Percentiles rank a stretch among this genome's conserved stretches.
Evolutionary conservation across 2,329 filamentous ascomycete species (phyloP).

Genomic region (Hypoxylon sp.): DNA sequence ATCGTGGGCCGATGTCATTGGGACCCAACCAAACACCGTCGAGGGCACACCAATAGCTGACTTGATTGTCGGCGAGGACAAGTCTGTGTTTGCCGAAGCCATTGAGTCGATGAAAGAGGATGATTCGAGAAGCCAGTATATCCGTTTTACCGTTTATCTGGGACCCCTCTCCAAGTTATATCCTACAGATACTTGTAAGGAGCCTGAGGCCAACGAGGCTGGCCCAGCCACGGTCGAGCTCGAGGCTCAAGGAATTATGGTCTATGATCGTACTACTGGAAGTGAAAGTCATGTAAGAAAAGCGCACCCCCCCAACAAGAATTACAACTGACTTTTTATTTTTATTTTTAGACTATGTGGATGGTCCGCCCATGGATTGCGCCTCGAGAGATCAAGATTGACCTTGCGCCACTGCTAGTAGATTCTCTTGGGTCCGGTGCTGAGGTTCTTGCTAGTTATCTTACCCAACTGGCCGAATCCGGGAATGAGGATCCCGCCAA

Average conservation of each 20-base stretch:
- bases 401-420: constrained; percentile 88
- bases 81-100: constrained; percentile 83
- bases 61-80: constrained; percentile 83
- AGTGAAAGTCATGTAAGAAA: constrained; percentile 88
- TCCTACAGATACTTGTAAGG: constrained; percentile 59
- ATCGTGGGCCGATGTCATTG: constrained; percentile 94
- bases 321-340: constrained; percentile 48
- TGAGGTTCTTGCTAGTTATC: constrained; percentile 92
- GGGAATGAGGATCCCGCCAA: constrained; percentile 81
- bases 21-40: constrained; percentile 79
- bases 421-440: constrained; percentile 95
- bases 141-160: constrained; percentile 82
- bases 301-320: constrained; percentile 6
- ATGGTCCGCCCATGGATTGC: constrained; percentile 95
- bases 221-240: constrained; percentile 77
- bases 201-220: constrained; percentile 56
- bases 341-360: constrained; percentile 87
- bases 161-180: constrained; percentile 78
- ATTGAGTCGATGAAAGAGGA: constrained; percentile 92
- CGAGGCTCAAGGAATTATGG: constrained; percentile 98
- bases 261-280: constrained; percentile 89
- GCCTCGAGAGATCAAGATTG: constrained; percentile 94
- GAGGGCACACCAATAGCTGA: constrained; percentile 84
- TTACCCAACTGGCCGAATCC: constrained; percentile 89
- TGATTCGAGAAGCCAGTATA: constrained; percentile 91